These are phyloP conservation scores for Camelina laxa DNA, from an alignment of 345 rosid species.

Conservation along the genomic window DNA sequence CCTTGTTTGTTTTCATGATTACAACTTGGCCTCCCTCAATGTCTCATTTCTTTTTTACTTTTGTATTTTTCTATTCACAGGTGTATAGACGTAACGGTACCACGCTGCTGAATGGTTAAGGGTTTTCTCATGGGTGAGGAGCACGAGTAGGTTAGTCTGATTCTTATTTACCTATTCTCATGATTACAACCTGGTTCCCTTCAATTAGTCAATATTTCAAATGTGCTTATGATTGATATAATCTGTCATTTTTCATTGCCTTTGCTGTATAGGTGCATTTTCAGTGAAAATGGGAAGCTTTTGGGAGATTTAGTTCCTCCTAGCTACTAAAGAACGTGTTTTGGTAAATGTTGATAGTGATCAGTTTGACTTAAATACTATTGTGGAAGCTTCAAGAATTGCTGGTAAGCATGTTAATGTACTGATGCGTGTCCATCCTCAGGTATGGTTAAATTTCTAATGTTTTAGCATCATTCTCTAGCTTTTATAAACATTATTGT, in stretches of 20 bases:
- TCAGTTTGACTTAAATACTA: slow-evolving; percentile 82
- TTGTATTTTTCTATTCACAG: background rate
- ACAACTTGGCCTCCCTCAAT: background rate
- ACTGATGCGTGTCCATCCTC: slow-evolving; percentile 92
- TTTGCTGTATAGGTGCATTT: slow-evolving; percentile 67
- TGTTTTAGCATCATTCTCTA: background rate
- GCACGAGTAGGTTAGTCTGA: no score
- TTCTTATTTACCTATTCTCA: no score
- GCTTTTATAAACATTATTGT: no score
- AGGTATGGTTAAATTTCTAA: slow-evolving; percentile 50
- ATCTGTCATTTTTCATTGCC: background rate
- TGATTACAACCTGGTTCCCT: background rate
- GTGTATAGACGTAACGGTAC: no score
- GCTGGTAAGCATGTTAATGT: slow-evolving; percentile 90
- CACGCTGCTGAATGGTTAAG: no score
- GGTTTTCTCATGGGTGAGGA: no score
- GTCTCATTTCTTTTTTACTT: no score
- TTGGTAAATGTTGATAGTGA: slow-evolving; percentile 93
- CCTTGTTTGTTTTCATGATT: background rate
- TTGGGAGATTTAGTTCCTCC: slow-evolving; percentile 86
- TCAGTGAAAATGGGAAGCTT: slow-evolving; percentile 90
- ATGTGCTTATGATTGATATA: background rate
- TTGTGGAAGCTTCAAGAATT: slow-evolving; percentile 78
- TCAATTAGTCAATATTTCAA: background rate
- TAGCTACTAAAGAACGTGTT: slow-evolving; percentile 91